These are phyloP conservation scores for Circinella umbellata DNA, from an alignment of 371 early-diverging fungal genomes.

Conservation along the genomic window DNA sequence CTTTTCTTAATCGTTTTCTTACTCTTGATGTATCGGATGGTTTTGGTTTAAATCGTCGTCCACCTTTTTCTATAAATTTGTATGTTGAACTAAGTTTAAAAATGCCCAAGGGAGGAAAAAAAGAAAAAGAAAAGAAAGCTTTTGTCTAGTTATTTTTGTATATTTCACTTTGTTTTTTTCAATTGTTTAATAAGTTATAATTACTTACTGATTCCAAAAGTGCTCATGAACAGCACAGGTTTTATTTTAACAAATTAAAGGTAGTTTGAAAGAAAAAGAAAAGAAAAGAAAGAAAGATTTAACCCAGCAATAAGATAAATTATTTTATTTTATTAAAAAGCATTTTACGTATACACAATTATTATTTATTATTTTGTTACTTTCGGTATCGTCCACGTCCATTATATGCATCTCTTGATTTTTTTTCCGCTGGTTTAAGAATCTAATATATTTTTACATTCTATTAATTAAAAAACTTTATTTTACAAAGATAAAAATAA, in stretches of 20 bases:
- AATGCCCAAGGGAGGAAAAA: too few species aligned
- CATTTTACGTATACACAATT: too few species aligned
- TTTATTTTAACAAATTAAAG: too few species aligned
- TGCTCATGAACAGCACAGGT: not conserved
- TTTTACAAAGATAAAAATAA: not conserved
- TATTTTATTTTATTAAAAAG: not conserved
- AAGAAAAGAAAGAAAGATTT: not conserved
- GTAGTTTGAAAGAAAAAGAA: too few species aligned
- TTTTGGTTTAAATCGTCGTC: not conserved
- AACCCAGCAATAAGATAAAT: too few species aligned
- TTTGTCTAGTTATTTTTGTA: too few species aligned
- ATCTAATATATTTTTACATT: too few species aligned
- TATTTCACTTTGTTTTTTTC: too few species aligned
- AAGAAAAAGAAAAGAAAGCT: too few species aligned
- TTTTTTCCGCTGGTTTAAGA: constrained; percentile 75
- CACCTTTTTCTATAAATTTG: not conserved
- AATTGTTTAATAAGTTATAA: not conserved
- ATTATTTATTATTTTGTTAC: not conserved
- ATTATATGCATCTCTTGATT: constrained; percentile 54
- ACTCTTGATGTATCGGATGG: not conserved
- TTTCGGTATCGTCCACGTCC: constrained; percentile 10
- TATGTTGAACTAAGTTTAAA: not conserved
- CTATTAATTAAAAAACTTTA: not conserved
- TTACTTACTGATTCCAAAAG: not conserved
- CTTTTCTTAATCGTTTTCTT: not conserved